Evolutionary conservation across 2,329 filamentous ascomycete genomes (phyloP).

Genomic region (Paracorniculantispora psalliotae): DNA sequence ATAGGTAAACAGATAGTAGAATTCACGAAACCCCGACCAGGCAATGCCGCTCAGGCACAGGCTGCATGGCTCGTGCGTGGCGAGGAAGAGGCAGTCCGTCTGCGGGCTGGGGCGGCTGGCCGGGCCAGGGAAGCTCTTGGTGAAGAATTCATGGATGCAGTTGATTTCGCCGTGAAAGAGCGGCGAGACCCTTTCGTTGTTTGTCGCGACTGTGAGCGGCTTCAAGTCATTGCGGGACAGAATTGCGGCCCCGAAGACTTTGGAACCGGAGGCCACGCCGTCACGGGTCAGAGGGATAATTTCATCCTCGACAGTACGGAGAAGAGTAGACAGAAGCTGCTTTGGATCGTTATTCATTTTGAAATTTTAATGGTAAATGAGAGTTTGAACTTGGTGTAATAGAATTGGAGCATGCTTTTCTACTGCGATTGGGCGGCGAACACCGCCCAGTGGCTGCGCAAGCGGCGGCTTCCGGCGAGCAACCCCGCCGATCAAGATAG

Average conservation of each 20-base stretch:
- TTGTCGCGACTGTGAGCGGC: conserved; percentile 47
- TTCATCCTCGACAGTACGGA: conserved; percentile 37
- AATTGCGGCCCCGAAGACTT: conserved; percentile 54
- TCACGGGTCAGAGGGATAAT: conserved; percentile 47
- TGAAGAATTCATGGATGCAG: conserved; percentile 56
- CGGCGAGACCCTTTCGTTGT: conserved; percentile 51
- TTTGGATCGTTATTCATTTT: conserved; percentile 18
- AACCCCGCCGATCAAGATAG: background rate
- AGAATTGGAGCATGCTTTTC: background rate
- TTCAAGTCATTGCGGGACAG: conserved; percentile 37
- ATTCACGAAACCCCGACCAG: conserved; percentile 52
- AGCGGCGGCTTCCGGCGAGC: conserved; percentile 16
- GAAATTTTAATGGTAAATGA: conserved; percentile 14
- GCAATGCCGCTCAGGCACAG: conserved; percentile 53
- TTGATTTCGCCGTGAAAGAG: conserved; percentile 56
- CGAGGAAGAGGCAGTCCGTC: conserved; percentile 51
- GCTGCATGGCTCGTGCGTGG: conserved; percentile 55
- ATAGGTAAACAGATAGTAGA: conserved; percentile 56
- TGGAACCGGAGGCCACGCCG: conserved; percentile 48
- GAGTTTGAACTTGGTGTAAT: background rate
- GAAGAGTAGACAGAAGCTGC: conserved; percentile 35
- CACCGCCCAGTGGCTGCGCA: background rate
- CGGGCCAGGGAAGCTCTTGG: conserved; percentile 28
- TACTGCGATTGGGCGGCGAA: background rate
- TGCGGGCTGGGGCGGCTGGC: conserved; percentile 33